These are phyloP conservation scores for Monilinia polystroma DNA, from an alignment of 2,329 filamentous ascomycete genomes.

Conservation along the genomic window DNA sequence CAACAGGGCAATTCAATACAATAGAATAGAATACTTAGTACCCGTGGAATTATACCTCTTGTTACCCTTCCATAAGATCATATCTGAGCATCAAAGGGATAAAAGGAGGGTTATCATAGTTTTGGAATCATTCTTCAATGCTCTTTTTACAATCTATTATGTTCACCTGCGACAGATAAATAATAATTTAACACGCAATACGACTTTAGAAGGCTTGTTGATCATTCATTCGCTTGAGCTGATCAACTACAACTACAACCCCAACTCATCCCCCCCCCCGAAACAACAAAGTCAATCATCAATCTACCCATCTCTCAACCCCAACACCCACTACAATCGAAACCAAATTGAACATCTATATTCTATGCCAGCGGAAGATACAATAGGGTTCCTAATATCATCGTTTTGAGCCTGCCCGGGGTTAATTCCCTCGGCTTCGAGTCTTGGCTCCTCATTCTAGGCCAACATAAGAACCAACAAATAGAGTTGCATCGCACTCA, in stretches of 20 bases:
- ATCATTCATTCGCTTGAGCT: constrained; percentile 25
- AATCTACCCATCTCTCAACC: constrained; percentile 16
- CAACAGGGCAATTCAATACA: constrained; percentile 8
- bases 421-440: constrained; percentile 35
- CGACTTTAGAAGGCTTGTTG: constrained; percentile 20
- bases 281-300: constrained; percentile 23
- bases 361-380: constrained; percentile 3
- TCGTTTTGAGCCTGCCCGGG: constrained; percentile 29
- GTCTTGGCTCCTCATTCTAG: constrained; percentile 26
- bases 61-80: neutral
- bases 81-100: neutral
- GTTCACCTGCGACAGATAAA: constrained; percentile 15
- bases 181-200: constrained; percentile 23
- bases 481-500: constrained; percentile 16
- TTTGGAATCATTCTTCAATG: constrained; percentile 1
- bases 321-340: constrained; percentile 15
- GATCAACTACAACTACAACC: constrained; percentile 24
- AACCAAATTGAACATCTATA: neutral
- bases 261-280: constrained; percentile 15
- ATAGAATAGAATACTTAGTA: constrained; percentile 5
- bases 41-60: neutral
- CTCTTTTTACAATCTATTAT: constrained; percentile 14
- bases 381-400: neutral
- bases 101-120: neutral
- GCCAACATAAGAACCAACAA: constrained; percentile 15